Evolutionary conservation across 371 early-diverging fungal genomes (phyloP).

Genomic region (Saksenaea oblongispora): DNA sequence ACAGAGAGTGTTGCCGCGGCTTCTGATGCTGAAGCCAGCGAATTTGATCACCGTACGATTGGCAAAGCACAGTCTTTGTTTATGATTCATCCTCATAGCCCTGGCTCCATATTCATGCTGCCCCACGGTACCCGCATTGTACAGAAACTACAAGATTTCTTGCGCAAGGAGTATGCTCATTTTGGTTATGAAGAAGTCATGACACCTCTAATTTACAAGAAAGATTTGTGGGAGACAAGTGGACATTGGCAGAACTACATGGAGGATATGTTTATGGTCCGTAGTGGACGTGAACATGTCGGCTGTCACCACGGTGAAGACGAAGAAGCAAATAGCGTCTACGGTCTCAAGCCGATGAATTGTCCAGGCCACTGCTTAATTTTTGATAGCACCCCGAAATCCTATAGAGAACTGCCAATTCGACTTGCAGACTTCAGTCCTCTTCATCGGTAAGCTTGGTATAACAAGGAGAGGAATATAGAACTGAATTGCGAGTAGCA

Average conservation of each 20-base stretch:
- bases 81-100: conserved; percentile 81
- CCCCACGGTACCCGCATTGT: conserved; percentile 94
- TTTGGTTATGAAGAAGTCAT: conserved; percentile 95
- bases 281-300: conserved; percentile 44
- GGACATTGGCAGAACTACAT: conserved; percentile 97
- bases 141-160: conserved; percentile 71
- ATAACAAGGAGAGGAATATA: background rate
- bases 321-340: conserved; percentile 59
- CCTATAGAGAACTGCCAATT: conserved; percentile 92
- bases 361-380: conserved; percentile 98
- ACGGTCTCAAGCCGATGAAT: conserved; percentile 98
- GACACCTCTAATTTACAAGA: conserved; percentile 94
- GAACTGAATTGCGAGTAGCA: conserved; percentile 55
- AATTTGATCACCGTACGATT: conserved; percentile 94
- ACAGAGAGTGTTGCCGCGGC: background rate
- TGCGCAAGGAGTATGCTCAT: conserved; percentile 78
- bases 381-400: conserved; percentile 80
- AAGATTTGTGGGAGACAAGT: conserved; percentile 92
- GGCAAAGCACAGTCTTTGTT: conserved; percentile 77
- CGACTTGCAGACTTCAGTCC: conserved; percentile 96
- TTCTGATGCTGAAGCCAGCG: conserved; percentile 16
- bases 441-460: conserved; percentile 70
- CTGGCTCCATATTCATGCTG: conserved; percentile 93
- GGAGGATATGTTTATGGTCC: conserved; percentile 69
- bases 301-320: conserved; percentile 43